Conservation (phyloP, 2,329 filamentous ascomycete genomes). For the Lasiodiplodia gonubiensis region DNA sequence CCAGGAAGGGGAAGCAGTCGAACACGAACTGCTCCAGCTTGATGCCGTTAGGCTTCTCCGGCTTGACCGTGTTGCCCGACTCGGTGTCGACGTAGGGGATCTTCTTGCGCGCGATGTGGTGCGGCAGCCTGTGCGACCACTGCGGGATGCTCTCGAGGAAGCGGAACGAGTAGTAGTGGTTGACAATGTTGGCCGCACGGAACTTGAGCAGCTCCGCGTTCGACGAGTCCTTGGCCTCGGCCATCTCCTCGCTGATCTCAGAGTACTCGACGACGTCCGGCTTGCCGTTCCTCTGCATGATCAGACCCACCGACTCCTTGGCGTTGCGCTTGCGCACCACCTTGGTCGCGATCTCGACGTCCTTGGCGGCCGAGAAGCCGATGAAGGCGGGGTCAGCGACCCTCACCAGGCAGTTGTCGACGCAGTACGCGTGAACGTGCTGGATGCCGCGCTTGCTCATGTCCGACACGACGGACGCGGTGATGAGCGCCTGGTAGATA, state of each 20-base stretch:
- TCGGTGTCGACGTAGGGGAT: constrained; percentile 82
- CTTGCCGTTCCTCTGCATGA: constrained; percentile 92
- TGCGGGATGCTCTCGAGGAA: constrained; percentile 90
- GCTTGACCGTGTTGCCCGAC: constrained; percentile 82
- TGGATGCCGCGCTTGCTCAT: constrained; percentile 88
- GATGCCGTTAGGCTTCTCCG: constrained; percentile 94
- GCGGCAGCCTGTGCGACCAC: constrained; percentile 85
- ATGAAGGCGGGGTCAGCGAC: constrained; percentile 97
- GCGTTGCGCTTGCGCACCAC: constrained; percentile 98
- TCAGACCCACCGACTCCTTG: constrained; percentile 93
- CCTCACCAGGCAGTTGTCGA: constrained; percentile 98
- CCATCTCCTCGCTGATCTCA: constrained; percentile 88
- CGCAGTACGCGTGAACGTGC: constrained; percentile 97
- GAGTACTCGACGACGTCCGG: constrained; percentile 99
- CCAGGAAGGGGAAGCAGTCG: constrained; percentile 91
- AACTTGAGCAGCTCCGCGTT: constrained; percentile 86
- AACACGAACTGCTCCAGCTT: constrained; percentile 99
- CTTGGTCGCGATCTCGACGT: constrained; percentile 97
- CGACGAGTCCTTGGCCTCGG: constrained; percentile 84
- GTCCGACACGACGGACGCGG: constrained; percentile 79
- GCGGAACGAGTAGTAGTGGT: constrained; percentile 97
- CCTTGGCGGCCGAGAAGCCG: constrained; percentile 84
- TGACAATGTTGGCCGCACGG: constrained; percentile 98
- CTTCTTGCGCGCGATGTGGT: constrained; percentile 98
- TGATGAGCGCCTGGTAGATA: constrained; percentile 89